Evolutionary conservation across 176 grass and related monocot species (phyloP).

Genomic region (Chloris gayana): DNA sequence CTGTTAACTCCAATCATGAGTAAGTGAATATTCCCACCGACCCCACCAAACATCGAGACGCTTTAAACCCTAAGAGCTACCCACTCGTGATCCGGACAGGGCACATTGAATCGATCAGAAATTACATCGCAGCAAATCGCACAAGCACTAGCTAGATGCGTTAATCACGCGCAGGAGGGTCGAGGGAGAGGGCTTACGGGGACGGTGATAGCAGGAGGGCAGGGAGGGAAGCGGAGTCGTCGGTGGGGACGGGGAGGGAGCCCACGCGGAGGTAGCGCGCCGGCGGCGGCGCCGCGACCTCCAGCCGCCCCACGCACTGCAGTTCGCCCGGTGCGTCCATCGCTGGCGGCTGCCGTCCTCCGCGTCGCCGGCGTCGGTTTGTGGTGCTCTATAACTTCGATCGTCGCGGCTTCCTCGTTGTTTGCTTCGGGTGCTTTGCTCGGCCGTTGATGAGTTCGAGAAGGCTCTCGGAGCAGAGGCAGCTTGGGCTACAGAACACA

Average conservation of each 20-base stretch:
- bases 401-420: slow-evolving; percentile 18
- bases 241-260: slow-evolving; percentile 88
- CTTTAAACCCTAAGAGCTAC: slow-evolving; percentile 29
- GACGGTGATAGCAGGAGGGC: slow-evolving; percentile 70
- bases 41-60: neutral
- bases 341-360: neutral
- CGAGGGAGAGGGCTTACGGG: slow-evolving; percentile 43
- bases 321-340: slow-evolving; percentile 78
- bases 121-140: neutral
- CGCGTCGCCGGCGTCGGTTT: slow-evolving; percentile 10
- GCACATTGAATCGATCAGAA: slow-evolving; percentile 1
- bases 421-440: slow-evolving; percentile 2
- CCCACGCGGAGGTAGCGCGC: slow-evolving; percentile 83
- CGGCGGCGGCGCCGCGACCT: slow-evolving; percentile 78
- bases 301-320: slow-evolving; percentile 89
- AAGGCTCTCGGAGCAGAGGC: neutral
- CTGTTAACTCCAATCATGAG: neutral
- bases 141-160: slow-evolving; percentile 14
- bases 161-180: neutral
- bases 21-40: slow-evolving; percentile 12
- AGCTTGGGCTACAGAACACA: neutral
- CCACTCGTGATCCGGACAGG: neutral
- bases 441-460: slow-evolving; percentile 22
- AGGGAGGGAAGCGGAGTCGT: slow-evolving; percentile 68
- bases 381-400: slow-evolving; percentile 3